Conservation (phyloP, 139 green algal species). For the Chlorella ohadii region DNA sequence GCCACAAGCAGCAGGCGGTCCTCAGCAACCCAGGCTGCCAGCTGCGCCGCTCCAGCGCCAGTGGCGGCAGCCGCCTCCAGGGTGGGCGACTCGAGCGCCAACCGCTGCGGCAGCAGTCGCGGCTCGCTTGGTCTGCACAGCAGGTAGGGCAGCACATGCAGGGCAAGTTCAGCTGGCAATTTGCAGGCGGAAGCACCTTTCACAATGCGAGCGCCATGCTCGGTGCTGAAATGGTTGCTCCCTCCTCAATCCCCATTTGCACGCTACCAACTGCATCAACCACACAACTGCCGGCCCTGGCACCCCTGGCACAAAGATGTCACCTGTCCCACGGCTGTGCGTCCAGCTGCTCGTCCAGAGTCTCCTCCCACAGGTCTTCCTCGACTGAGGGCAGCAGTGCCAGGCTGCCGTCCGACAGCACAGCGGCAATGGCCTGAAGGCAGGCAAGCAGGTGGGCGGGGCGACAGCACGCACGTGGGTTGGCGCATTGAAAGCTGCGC, state of each 20-base stretch:
- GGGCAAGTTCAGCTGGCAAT: too few relatives aligned
- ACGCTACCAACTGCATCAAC: too few relatives aligned
- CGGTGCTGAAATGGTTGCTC: too few relatives aligned
- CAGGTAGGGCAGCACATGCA: too few relatives aligned
- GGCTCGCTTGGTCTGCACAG: background rate
- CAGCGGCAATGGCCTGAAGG: constrained; percentile 58
- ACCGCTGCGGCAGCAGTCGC: background rate
- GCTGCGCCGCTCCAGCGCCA: background rate
- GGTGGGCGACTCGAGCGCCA: background rate
- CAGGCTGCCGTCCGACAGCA: constrained; percentile 69
- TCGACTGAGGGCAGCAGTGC: constrained; percentile 54
- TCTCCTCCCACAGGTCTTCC: constrained; percentile 80
- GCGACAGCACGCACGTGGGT: too few relatives aligned
- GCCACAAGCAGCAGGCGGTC: constrained; percentile 10
- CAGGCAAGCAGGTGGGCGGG: too few relatives aligned
- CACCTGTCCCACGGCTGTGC: constrained; percentile 17
- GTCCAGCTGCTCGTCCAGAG: constrained; percentile 39
- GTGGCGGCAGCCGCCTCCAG: constrained; percentile 2
- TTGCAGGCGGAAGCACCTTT: too few relatives aligned
- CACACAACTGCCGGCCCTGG: too few relatives aligned
- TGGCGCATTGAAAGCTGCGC: too few relatives aligned
- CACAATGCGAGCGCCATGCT: too few relatives aligned
- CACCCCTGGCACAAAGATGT: too few relatives aligned
- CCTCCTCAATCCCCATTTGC: too few relatives aligned
- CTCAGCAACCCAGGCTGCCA: background rate